Evolutionary conservation across 2,329 filamentous ascomycete species (phyloP).

Genomic region (Colletotrichum lini): DNA sequence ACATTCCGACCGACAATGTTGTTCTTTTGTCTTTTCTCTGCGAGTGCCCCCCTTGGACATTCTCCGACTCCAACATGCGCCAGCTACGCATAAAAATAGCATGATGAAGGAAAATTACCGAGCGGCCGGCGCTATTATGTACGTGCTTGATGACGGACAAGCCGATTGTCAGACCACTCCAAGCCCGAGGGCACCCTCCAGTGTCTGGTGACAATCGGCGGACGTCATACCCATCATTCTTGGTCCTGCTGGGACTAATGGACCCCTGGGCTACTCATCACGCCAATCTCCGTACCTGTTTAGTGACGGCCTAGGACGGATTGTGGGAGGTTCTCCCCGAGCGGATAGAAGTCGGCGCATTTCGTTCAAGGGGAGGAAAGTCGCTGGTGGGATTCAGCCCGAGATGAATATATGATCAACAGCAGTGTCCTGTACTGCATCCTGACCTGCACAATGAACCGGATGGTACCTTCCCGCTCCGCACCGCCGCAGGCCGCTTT

Average conservation of each 20-base stretch:
- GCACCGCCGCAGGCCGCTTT: conserved; percentile 22
- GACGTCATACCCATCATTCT: conserved; percentile 27
- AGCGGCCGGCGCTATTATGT: conserved; percentile 23
- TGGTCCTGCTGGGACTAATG: background rate
- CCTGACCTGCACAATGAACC: background rate
- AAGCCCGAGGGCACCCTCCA: conserved; percentile 28
- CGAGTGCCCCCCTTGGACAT: conserved; percentile 7
- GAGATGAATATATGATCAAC: conserved; percentile 5
- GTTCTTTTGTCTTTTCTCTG: background rate
- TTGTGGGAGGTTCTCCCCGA: background rate
- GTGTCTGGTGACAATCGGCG: conserved; percentile 11
- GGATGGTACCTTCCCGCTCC: conserved; percentile 28
- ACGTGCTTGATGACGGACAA: conserved; percentile 25
- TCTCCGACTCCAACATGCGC: background rate
- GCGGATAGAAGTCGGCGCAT: background rate
- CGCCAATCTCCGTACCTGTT: conserved; percentile 7
- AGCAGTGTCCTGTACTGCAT: background rate
- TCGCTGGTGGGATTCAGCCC: conserved; percentile 19
- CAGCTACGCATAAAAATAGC: conserved; percentile 32
- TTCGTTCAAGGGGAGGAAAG: background rate
- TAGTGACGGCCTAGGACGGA: background rate
- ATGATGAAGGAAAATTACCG: conserved; percentile 19
- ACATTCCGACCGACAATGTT: conserved; percentile 11
- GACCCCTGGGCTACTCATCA: background rate
- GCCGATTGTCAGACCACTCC: conserved; percentile 35